Conservation (phyloP, 2,329 filamentous ascomycete species). For the Juglanconis oblonga region DNA sequence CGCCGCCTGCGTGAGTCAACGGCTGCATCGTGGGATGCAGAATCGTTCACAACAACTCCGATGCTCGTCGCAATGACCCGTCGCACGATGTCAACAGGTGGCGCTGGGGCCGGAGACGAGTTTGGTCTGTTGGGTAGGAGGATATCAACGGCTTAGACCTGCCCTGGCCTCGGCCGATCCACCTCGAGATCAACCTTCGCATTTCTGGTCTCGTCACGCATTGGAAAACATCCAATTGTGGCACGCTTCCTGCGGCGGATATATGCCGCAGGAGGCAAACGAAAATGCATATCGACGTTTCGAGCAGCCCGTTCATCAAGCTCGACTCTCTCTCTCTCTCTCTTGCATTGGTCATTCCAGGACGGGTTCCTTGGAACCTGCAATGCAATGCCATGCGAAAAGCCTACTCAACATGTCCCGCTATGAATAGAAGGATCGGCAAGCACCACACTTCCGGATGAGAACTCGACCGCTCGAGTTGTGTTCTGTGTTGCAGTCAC, state of each 20-base stretch:
- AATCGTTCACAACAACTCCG: not conserved
- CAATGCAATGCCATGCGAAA: slow-evolving; percentile 6
- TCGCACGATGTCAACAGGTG: not conserved
- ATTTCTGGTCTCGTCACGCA: not conserved
- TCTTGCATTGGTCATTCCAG: not conserved
- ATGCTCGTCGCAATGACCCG: not conserved
- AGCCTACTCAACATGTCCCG: not conserved
- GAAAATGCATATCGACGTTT: slow-evolving; percentile 6
- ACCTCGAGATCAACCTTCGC: not conserved
- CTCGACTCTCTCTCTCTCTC: not conserved
- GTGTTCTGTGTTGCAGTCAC: not conserved
- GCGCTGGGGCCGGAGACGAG: not conserved
- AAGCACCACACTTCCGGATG: not conserved
- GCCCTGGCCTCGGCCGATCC: not conserved
- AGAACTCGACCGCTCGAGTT: not conserved
- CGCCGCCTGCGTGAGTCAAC: not conserved
- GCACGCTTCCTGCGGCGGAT: not conserved
- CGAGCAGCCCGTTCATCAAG: not conserved
- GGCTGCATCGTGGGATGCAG: not conserved
- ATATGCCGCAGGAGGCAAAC: slow-evolving; percentile 2
- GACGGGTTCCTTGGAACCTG: not conserved
- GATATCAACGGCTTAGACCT: slow-evolving; percentile 7
- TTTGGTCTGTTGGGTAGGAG: not conserved
- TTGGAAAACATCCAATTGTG: slow-evolving; percentile 3
- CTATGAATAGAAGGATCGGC: slow-evolving; percentile 1